Evolutionary conservation across 805 yeast species (phyloP).

Genomic region (Nakazawaea anatomiae): DNA sequence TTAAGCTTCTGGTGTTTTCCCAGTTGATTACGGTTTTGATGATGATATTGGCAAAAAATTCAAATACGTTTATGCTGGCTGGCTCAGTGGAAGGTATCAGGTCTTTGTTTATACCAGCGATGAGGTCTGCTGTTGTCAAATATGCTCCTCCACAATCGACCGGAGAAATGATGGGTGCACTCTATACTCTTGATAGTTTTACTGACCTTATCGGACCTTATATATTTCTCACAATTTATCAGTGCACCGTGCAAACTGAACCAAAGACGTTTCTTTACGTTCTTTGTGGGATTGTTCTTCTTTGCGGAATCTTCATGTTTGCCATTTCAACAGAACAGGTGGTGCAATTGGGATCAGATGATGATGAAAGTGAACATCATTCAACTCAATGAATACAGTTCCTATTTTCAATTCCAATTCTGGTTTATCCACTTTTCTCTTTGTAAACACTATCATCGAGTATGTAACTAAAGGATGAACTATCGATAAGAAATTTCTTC

Average conservation of each 20-base stretch:
- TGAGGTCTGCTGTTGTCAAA: constrained; percentile 46
- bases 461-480: too few relatives aligned
- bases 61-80: constrained; percentile 22
- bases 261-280: constrained; percentile 28
- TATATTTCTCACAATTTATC: constrained; percentile 33
- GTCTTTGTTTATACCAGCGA: constrained; percentile 41
- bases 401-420: too few relatives aligned
- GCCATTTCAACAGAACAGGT: neutral
- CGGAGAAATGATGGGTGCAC: constrained; percentile 62
- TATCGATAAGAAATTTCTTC: too few relatives aligned
- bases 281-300: constrained; percentile 13
- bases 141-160: constrained; percentile 44
- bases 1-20: constrained; percentile 22
- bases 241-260: constrained; percentile 22
- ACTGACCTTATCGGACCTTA: constrained; percentile 39
- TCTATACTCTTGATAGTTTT: constrained; percentile 45
- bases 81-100: constrained; percentile 35
- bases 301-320: neutral
- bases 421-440: neutral
- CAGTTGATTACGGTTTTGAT: constrained; percentile 25
- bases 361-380: neutral
- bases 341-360: neutral
- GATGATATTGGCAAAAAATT: constrained; percentile 22
- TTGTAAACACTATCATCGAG: too few relatives aligned
- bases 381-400: too few relatives aligned